Base-by-base conservation (phyloP, 2,329 filamentous ascomycete species). In the Hymenoscyphus fraxineus region DNA sequence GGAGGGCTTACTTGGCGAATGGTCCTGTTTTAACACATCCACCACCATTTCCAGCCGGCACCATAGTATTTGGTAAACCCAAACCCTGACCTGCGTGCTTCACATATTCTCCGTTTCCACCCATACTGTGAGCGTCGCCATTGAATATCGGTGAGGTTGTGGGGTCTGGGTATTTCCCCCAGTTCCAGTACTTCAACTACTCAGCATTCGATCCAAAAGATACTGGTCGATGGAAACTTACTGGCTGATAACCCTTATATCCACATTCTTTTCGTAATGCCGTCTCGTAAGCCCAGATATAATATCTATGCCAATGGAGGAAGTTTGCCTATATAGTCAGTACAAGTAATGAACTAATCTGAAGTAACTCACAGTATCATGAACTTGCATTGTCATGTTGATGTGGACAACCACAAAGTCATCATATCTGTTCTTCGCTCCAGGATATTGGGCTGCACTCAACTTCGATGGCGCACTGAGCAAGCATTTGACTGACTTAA, bases 1-100 rank as follows among this genome's bases (percentile, higher is more conserved):
- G 47, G 9, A 7, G 22, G 41, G 35, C 62, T 58, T 59, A 74
- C 69, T 81, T 73, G 62, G 69, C 75, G 71, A 82, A 81, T 1
- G 80, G 80, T 1, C 80, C 80, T 3, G 75, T 77, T 15, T 73
- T 76, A 2, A 86, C 77, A 69, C 83, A 85, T 2, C 83, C 83
- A 44, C 83, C 83, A 16, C 83, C 83, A 0, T 78, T 78, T 22
- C 82, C 83, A 1, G 79, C 79, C 0, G 79, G 80, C 63, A 72
- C 65, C 67, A 76, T 51, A 32, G 57, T 40, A 7, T 35, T 47
- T n/a, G 47, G 44, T 44, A 60, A 57, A 38, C 62, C 62, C 13
- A 64, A 44, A 56, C n/a, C 22, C 19, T 56, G 55, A 12, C 62
- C 62, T 13, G 58, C 44, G 38, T 64, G 58, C 27, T 64, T 60